A percentile compares a stretch with the other conserved stretches of the same genome.
These are phyloP conservation scores for Hamigera avellanea DNA, from an alignment of 495 filamentous ascomycete species.

Conservation along the genomic window DNA sequence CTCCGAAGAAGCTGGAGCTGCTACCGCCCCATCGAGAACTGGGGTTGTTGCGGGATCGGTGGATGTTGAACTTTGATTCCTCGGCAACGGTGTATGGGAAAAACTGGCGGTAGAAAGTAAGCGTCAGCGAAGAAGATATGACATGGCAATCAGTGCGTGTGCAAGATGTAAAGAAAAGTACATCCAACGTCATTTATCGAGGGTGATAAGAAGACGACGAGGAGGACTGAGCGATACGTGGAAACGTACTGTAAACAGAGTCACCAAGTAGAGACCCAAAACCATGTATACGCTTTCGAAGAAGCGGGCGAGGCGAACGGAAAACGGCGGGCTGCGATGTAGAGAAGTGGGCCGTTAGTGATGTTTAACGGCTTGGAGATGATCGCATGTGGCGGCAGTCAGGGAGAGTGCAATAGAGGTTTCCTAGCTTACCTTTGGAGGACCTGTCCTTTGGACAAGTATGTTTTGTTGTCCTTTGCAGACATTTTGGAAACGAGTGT, in stretches of 20 bases:
- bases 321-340: constrained; percentile 28
- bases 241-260: constrained; percentile 29
- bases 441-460: constrained; percentile 28
- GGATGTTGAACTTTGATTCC: constrained; percentile 50
- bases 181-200: too few species aligned
- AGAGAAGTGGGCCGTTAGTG: constrained; percentile 16
- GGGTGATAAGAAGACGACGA: background rate
- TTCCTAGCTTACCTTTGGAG: constrained; percentile 17
- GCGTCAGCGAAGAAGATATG: constrained; percentile 7
- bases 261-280: constrained; percentile 30
- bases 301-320: constrained; percentile 32
- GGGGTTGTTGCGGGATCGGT: constrained; percentile 9
- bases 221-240: background rate
- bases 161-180: too few species aligned
- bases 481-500: constrained; percentile 17
- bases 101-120: constrained; percentile 27
- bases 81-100: constrained; percentile 56
- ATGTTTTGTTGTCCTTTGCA: constrained; percentile 16
- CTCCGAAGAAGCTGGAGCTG: constrained; percentile 11
- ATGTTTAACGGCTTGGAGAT: constrained; percentile 17
- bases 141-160: background rate
- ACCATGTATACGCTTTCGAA: constrained; percentile 34
- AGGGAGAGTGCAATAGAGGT: too few species aligned
- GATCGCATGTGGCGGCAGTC: constrained; percentile 2
- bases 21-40: constrained; percentile 15